Base-by-base conservation (phyloP, 805 yeast genomes). In the Myxozyma nipponensis region DNA sequence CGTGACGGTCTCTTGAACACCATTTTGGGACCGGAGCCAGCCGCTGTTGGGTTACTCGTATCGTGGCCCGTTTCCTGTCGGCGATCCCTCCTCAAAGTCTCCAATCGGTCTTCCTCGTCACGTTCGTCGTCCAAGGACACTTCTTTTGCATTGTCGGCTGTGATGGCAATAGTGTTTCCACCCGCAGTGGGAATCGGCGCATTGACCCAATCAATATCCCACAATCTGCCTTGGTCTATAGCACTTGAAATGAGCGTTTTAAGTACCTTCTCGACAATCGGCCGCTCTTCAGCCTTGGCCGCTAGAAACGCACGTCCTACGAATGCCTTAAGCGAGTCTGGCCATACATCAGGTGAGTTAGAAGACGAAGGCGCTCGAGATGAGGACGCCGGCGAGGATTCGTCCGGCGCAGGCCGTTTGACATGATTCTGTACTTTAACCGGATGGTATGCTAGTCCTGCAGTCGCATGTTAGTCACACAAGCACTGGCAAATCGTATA, bases 101-200 rank as follows among this genome's bases (percentile, higher is more conserved):
- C 52, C 41, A 45, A 22, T 49, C 44, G 19, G 35, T 55, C 51
- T 19, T 38, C 40, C 39, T 34, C 50, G 25, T n/a, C n/a, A n/a
- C n/a, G n/a, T n/a, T n/a, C n/a, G n/a, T n/a, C n/a, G n/a, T n/a
- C n/a, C n/a, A n/a, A n/a, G n/a, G n/a, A n/a, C n/a, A 42, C 44
- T 3, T 46, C 52, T 24, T 17, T 30, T 24, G 23, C 42, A 13
- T 32, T 21, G 13, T 19, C n/a, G n/a, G n/a, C n/a, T n/a, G n/a
- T n/a, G n/a, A n/a, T n/a, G n/a, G n/a, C n/a, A n/a, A n/a, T n/a
- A n/a, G n/a, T n/a, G n/a, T n/a, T n/a, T n/a, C n/a, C n/a, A n/a
- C n/a, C n/a, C n/a, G n/a, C n/a, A n/a, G n/a, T n/a, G n/a, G 87
- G 87, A 4, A 83, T 55, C 26, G 66, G 64, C 62, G 78, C 81